phyloP scores from a whole-genome alignment of 148 eudicot genomes.

The Chenopodium suecicum region DNA sequence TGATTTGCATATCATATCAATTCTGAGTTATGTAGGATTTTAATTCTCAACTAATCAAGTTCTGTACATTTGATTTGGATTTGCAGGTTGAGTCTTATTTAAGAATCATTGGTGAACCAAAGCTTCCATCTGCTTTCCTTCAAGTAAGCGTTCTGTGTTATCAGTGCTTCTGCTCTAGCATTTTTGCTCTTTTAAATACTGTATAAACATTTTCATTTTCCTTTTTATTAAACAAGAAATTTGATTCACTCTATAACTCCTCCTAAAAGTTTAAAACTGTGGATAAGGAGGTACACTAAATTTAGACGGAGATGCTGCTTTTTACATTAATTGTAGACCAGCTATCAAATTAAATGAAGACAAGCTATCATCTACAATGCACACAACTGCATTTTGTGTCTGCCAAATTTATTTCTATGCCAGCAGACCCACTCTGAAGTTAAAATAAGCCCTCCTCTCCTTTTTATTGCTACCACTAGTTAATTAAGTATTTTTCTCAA shows the following conservation, averaged over 20 bases:
- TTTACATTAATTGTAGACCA: too few species aligned
- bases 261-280: too few species aligned
- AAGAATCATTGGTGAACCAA: conserved; percentile 79
- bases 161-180: not conserved
- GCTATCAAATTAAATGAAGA: not conserved
- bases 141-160: conserved; percentile 52
- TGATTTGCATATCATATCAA: not conserved
- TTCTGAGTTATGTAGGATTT: not conserved
- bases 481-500: not conserved
- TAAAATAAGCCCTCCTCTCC: not conserved
- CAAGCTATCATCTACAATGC: not conserved
- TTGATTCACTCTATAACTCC: too few species aligned
- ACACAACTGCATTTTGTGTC: not conserved
- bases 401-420: not conserved
- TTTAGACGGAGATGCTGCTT: too few species aligned
- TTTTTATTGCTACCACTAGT: not conserved
- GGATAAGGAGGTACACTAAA: too few species aligned
- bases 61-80: conserved; percentile 13
- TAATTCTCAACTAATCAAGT: conserved; percentile 7
- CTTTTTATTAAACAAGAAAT: too few species aligned
- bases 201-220: too few species aligned
- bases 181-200: not conserved
- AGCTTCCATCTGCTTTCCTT: conserved; percentile 89
- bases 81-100: conserved; percentile 89
- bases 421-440: not conserved